Percentiles rank a stretch among this genome's conserved stretches.
phyloP scores from a whole-genome alignment of 805 yeast genomes.

The Zygosaccharomyces gambellarensis region DNA sequence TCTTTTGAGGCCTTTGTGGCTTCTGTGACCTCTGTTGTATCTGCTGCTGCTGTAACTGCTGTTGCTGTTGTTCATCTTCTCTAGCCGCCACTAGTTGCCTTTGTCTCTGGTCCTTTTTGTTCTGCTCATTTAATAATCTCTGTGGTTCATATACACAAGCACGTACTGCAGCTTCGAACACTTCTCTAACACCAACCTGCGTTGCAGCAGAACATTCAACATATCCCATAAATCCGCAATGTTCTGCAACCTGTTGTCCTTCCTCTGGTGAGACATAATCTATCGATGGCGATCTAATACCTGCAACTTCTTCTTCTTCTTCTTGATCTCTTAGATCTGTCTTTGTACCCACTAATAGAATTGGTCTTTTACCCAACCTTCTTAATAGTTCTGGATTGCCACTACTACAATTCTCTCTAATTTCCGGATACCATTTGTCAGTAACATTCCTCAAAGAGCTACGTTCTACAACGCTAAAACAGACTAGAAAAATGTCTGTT shows the following conservation, averaged over 20 bases:
- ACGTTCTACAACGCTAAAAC: conserved; percentile 81
- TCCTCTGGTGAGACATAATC: conserved; percentile 59
- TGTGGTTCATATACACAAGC: conserved; percentile 45
- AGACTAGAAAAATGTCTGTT: conserved; percentile 80
- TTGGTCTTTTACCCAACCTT: conserved; percentile 35
- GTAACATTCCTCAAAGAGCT: conserved; percentile 75
- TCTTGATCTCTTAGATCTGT: conserved; percentile 79
- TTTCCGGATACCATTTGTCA: conserved; percentile 83
- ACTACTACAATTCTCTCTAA: conserved; percentile 73
- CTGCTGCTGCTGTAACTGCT: background rate
- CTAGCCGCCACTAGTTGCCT: background rate
- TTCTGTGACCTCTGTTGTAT: background rate
- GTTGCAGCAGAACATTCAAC: conserved; percentile 89
- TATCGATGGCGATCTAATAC: background rate
- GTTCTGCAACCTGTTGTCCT: conserved; percentile 63
- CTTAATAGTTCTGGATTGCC: conserved; percentile 31
- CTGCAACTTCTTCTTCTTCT: conserved; percentile 52
- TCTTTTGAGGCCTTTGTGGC: background rate
- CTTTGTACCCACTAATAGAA: conserved; percentile 83
- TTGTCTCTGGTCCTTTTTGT: conserved; percentile 2
- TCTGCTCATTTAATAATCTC: conserved; percentile 39
- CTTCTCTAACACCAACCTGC: conserved; percentile 78
- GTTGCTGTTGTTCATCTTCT: conserved; percentile 1
- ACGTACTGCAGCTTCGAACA: conserved; percentile 77
- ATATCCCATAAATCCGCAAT: conserved; percentile 66